Percentiles rank a stretch among this genome's conserved stretches.
phyloP scores from a whole-genome alignment of 345 rosid species.

The Hypericum androsaemum region DNA sequence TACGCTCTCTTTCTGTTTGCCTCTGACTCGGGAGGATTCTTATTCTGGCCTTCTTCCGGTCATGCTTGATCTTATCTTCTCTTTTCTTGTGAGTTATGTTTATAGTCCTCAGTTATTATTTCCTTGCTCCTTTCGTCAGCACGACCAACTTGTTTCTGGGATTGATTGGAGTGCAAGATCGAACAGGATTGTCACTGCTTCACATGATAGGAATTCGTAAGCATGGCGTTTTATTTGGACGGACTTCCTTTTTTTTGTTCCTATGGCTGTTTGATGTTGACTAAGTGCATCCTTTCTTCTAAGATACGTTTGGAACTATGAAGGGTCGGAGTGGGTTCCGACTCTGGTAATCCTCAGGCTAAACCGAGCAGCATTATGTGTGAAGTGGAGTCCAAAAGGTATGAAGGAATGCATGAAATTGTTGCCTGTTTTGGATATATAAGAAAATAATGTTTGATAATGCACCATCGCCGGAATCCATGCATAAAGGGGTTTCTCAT shows the following conservation, averaged over 20 bases:
- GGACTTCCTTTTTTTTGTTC: background rate
- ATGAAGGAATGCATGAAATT: constrained; percentile 9
- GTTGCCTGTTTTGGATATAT: constrained; percentile 2
- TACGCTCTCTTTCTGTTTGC: too few relatives aligned
- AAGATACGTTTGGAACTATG: constrained; percentile 90
- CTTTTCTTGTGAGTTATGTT: background rate
- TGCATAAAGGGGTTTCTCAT: too few relatives aligned
- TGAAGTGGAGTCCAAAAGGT: constrained; percentile 97
- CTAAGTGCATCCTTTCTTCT: constrained; percentile 12
- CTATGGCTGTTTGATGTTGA: constrained; percentile 8
- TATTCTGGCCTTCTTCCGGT: too few relatives aligned
- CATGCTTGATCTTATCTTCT: background rate
- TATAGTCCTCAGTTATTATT: background rate
- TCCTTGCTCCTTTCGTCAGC: constrained; percentile 39
- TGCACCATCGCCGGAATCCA: background rate
- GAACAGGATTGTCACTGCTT: constrained; percentile 79
- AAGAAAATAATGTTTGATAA: background rate
- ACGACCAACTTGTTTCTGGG: constrained; percentile 94
- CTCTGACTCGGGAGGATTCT: too few relatives aligned
- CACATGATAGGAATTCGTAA: constrained; percentile 97
- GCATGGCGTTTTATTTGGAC: constrained; percentile 16
- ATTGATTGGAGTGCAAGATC: constrained; percentile 86
- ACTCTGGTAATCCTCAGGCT: constrained; percentile 95
- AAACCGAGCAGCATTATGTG: constrained; percentile 95
- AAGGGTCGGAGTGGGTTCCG: constrained; percentile 88